Base-by-base conservation (phyloP, 2,329 filamentous ascomycete genomes). In the Aureobasidium sp. region DNA sequence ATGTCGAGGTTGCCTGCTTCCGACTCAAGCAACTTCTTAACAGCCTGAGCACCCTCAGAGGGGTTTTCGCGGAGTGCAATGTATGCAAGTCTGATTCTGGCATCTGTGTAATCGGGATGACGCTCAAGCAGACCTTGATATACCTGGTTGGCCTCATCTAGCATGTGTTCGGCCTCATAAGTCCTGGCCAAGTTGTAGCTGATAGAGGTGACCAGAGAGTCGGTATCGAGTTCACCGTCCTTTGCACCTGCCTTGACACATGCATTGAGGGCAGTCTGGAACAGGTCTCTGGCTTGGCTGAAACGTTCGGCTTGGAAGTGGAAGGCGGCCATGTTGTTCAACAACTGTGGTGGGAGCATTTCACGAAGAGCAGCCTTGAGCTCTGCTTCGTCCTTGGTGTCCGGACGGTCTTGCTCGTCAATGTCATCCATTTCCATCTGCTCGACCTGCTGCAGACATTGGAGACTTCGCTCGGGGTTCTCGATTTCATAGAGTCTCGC, bases 291-390 rank as follows among this genome's bases (percentile, higher is more conserved):
- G 25, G 94, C 92, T 64, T 85, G 81, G 22, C 88, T 85, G 66
- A 89, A 87, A 71, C 91, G 91, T 69, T 96, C 91, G 2, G 86
- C 83, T 71, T 96, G 91, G 67, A 91, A 97, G 68, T 96, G 86
- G 76, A 97, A 97, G 74, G 92, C 97, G 5, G 90, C 94, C 72
- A 97, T 96, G 73, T 99, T 99, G 80, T 97, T 99, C 47, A 99
- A 82, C 2, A 97, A 81, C 70, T 96, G 91, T 4, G 94, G 94
- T 1, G 92, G 90, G 1, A 99, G 79, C 63, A 88, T 81, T 71
- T 92, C 89, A 60, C 91, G 87, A 31, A 96, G 80, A 17, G 82
- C 80, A 25, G 79, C 78, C 59, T 63, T 64, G 65, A 68, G 66
- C 14, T 68, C 69, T 1, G 62, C 67, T 29, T 83, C 69, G 25